These are phyloP conservation scores for Podaxis rugospora DNA, from an alignment of 768 basidiomycete genomes.

Conservation along the genomic window DNA sequence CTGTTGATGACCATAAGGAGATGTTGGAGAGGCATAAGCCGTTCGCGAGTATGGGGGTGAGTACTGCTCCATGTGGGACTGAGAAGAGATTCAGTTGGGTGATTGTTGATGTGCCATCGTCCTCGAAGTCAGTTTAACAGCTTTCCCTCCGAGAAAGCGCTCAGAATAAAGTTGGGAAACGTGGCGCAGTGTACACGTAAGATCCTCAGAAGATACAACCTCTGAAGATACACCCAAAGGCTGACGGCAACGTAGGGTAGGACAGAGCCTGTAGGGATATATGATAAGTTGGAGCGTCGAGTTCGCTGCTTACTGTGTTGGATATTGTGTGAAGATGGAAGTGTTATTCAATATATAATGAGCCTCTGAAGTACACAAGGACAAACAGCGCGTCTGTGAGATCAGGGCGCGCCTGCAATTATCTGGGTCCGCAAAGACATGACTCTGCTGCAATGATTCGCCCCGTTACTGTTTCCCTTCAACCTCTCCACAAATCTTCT, in stretches of 20 bases:
- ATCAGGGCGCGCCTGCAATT: neutral
- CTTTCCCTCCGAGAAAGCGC: neutral
- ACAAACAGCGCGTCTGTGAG: neutral
- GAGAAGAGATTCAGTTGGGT: neutral
- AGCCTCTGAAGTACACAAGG: neutral
- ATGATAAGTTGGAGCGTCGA: neutral
- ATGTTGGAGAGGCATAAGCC: neutral
- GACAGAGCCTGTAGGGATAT: neutral
- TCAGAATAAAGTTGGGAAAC: neutral
- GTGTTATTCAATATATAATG: neutral
- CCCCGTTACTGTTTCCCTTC: conserved; percentile 35
- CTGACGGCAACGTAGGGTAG: neutral
- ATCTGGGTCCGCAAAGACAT: neutral
- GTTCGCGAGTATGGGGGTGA: neutral
- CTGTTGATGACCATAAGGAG: neutral
- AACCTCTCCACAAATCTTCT: conserved; percentile 38
- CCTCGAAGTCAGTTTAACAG: conserved; percentile 2
- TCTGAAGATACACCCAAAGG: neutral
- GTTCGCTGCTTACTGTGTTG: too few species aligned
- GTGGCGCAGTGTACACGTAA: conserved; percentile 4
- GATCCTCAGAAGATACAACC: neutral
- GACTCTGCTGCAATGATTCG: conserved; percentile 1
- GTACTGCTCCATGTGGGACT: conserved; percentile 3
- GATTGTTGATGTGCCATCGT: conserved; percentile 2
- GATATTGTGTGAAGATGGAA: too few species aligned